Evolutionary conservation across 257 asterid genomes (phyloP).

Genomic region (Nicotiana tomentosiformis): DNA sequence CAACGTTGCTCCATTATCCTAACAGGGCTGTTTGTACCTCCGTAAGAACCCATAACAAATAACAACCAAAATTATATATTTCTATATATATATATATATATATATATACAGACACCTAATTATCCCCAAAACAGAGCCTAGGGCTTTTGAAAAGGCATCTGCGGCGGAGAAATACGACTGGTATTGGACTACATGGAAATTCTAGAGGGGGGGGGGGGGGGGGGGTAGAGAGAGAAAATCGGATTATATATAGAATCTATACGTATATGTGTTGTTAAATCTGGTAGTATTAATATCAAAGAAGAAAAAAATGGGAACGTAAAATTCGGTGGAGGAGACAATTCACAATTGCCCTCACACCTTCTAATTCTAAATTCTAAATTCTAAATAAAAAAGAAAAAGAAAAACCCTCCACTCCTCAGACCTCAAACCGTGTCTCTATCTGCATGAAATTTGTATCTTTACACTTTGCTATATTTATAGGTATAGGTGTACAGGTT

Average conservation of each 20-base stretch:
- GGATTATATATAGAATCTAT: not conserved
- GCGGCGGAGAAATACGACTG: not conserved
- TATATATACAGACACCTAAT: not conserved
- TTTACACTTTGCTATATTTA: not conserved
- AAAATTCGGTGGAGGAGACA: not conserved
- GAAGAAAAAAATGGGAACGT: not conserved
- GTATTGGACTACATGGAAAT: not conserved
- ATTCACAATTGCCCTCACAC: not conserved
- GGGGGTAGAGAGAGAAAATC: too few relatives aligned
- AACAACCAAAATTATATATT: not conserved
- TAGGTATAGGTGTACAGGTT: too few relatives aligned
- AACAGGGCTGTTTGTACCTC: not conserved
- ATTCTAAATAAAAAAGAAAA: not conserved
- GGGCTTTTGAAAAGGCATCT: not conserved
- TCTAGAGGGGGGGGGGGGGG: not conserved
- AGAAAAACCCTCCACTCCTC: not conserved
- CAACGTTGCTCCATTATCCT: not conserved
- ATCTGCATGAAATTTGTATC: not conserved
- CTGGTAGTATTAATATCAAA: not conserved
- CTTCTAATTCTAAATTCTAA: not conserved
- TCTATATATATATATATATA: too few relatives aligned
- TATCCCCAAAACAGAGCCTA: not conserved
- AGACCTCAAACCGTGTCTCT: not conserved
- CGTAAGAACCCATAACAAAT: not conserved
- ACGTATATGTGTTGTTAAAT: not conserved